phyloP scores from a whole-genome alignment of 1,139 yeast genomes.

The Suhomyces kunorum region DNA sequence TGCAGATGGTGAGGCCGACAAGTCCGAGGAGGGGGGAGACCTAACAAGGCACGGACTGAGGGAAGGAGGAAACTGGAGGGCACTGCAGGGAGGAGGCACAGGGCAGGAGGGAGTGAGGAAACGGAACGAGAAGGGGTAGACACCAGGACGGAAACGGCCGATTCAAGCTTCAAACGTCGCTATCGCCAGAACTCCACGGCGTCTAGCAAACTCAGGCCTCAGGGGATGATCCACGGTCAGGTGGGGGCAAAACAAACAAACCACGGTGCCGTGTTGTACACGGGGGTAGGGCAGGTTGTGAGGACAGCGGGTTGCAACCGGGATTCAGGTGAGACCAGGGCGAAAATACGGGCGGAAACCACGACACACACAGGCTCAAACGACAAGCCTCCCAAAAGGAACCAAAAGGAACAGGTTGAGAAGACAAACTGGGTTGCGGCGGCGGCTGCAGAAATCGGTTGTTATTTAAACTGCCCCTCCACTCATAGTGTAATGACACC shows the following conservation, averaged over 20 bases:
- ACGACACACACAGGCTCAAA: not conserved
- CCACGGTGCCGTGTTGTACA: slow-evolving; percentile 1
- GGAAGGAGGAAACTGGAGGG: not conserved
- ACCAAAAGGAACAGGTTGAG: slow-evolving; percentile 9
- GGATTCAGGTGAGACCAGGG: not conserved
- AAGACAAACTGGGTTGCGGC: slow-evolving; percentile 6
- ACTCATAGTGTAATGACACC: too few species aligned
- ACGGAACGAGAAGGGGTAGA: too few species aligned
- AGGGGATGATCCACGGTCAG: not conserved
- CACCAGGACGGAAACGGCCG: too few species aligned
- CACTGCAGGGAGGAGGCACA: not conserved
- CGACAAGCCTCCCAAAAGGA: too few species aligned
- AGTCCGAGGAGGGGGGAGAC: slow-evolving; percentile 2
- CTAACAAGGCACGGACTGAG: not conserved
- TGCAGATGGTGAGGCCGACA: slow-evolving; percentile 1
- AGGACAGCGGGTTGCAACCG: slow-evolving; percentile 1
- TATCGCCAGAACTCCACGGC: too few species aligned
- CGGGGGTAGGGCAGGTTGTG: slow-evolving; percentile 2
- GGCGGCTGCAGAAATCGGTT: slow-evolving; percentile 8
- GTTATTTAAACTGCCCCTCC: slow-evolving; percentile 10
- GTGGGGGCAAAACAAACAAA: slow-evolving; percentile 2
- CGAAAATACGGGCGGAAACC: too few species aligned
- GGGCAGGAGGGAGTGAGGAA: too few species aligned
- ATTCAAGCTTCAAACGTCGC: too few species aligned
- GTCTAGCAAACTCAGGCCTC: too few species aligned